Evolutionary conservation across 2,329 filamentous ascomycete genomes (phyloP).

Genomic region (Cladobotryum protrusum): DNA sequence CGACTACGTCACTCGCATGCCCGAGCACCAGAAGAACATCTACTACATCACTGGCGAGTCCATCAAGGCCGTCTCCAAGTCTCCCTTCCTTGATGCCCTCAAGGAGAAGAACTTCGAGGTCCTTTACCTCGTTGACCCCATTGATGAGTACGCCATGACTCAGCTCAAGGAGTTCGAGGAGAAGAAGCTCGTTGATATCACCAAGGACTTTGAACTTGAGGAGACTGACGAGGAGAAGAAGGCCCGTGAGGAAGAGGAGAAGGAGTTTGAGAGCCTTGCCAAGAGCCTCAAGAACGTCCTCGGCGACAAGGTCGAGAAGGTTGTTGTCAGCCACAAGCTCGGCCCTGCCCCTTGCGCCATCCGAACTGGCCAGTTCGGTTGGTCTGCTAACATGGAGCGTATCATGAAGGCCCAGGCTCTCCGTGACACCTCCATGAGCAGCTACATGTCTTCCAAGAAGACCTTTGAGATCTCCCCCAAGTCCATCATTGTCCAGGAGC

Average conservation of each 20-base stretch:
- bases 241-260: slow-evolving; percentile 90
- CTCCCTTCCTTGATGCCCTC: slow-evolving; percentile 96
- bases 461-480: slow-evolving; percentile 99
- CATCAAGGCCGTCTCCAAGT: slow-evolving; percentile 95
- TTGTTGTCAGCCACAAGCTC: slow-evolving; percentile 97
- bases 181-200: slow-evolving; percentile 99
- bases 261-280: slow-evolving; percentile 90
- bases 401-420: slow-evolving; percentile 99
- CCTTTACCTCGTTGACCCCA: slow-evolving; percentile 97
- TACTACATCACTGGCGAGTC: slow-evolving; percentile 99
- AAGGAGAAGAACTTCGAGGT: slow-evolving; percentile 99
- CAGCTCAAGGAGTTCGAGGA: slow-evolving; percentile 99
- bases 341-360: slow-evolving; percentile 92
- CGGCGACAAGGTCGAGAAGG: slow-evolving; percentile 99
- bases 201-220: slow-evolving; percentile 99
- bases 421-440: slow-evolving; percentile 98
- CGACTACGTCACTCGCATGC: slow-evolving; percentile 99
- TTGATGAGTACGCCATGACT: slow-evolving; percentile 99
- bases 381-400: slow-evolving; percentile 99
- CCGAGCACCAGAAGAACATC: slow-evolving; percentile 99
- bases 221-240: slow-evolving; percentile 99
- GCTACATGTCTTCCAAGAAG: slow-evolving; percentile 99
- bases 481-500: slow-evolving; percentile 95
- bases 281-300: slow-evolving; percentile 99
- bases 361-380: slow-evolving; percentile 98